Base-by-base conservation (phyloP, 2,329 filamentous ascomycete genomes). In the Coniochaeta pulveracea region DNA sequence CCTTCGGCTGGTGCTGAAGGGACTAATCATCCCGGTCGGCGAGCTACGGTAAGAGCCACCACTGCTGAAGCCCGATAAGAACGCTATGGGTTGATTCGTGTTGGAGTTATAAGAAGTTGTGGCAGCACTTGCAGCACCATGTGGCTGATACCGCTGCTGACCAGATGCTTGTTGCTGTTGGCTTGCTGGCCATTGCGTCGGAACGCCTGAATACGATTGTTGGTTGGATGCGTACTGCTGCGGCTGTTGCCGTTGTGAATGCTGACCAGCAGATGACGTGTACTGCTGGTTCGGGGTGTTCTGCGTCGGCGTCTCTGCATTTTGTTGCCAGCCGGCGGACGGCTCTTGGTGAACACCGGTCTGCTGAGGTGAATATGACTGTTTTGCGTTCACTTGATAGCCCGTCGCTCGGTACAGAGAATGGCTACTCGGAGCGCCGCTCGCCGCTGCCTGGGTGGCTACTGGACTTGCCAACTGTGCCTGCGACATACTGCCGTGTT, bases 371-470 rank as follows among this genome's bases (percentile, higher is more conserved):
- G 44, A 39, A 16, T 43, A 41, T 10, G 43, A 44, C 16, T 46
- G 42, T 17, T 46, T 44, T 22, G 43, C 42, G 19, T 31, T 41
- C 37, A 36, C 40, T 17, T 40, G 41, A 6, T 35, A 29, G 26
- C 19, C 34, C 17, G 40, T 19, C 4, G 33, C 14, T 15, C 37
- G 38, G 15, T 45, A 47, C 27, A 45, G 45, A 3, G 34, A 37
- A 28, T 40, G 42, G 15, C 35, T 33, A 15, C 10, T 25, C 19
- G 46, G 46, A 6, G 42, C 32, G 11, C 35, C 26, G 34, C 41
- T 35, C 32, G 35, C 22, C 4, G 46, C 38, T 22, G 48, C 43
- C 19, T 49, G 47, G n/a, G 40, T 12, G 5, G 40, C n/a, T 7
- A 46, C 29, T 16, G 44, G 37, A 27, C 37, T 43, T 14, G 30